Base-by-base conservation (phyloP, 768 basidiomycete genomes). In the Favolaschia claudopus region DNA sequence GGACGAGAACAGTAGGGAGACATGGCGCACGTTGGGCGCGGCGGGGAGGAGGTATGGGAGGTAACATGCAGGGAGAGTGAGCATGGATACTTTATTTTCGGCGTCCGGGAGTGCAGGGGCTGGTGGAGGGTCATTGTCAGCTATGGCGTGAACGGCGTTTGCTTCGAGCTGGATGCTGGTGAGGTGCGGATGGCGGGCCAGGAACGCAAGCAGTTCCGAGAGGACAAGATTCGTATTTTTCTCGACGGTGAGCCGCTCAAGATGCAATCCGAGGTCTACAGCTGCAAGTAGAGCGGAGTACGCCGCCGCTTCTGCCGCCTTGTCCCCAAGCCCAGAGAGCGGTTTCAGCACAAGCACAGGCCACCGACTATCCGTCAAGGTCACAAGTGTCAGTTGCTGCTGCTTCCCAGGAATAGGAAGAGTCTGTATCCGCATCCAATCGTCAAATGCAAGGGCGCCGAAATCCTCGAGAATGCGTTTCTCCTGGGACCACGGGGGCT, bases 391-490 rank as follows among this genome's bases (percentile, higher is more conserved):
- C 3, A 55, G 19, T n/a, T n/a, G n/a, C n/a, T n/a, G n/a, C n/a
- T n/a, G n/a, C n/a, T 50, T 51, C 5, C 39, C 54, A 4, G 42
- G 53, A n/a, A n/a, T n/a, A n/a, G n/a, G n/a, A 1, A 64, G 49
- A 1, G 10, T 31, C 13, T 64, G 62, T 7, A 64, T 44, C 19
- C 62, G 58, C 53, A 64, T 63, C 57, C 62, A 64, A 27, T 52
- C 31, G 38, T 50, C 54, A 20, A 59, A 59, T 1, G 48, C 43
- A 29, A 56, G 24, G n/a, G 43, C 15, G 3, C 58, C 62, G 4
- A 37, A 36, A 22, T 64, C 62, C 28, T 45, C 25, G 12, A 28
- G 10, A 27, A 64, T 55, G 3, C 62, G 62, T 1, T 64, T 58
- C 12, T 60, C 36, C 19, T 45, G 54, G 7, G 62, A 20, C 62